These are phyloP conservation scores for Fusarium camptoceras DNA, from an alignment of 2,329 filamentous ascomycete species.

Conservation along the genomic window DNA sequence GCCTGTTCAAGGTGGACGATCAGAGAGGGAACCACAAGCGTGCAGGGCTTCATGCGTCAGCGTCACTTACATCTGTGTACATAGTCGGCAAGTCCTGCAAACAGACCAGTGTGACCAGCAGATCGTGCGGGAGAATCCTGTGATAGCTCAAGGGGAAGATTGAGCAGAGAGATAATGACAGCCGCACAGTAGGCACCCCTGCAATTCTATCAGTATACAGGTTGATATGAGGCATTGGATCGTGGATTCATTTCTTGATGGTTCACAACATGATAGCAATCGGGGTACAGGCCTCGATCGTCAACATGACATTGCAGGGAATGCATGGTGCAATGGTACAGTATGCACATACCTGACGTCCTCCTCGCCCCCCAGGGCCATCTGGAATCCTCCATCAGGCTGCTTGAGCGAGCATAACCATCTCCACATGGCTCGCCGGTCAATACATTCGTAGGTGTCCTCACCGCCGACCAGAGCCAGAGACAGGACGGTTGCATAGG, in stretches of 20 bases:
- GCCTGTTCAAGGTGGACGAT: conserved; percentile 60
- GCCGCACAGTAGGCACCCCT: conserved; percentile 94
- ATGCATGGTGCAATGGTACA: conserved; percentile 8
- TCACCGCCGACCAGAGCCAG: conserved; percentile 82
- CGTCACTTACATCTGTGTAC: conserved; percentile 77
- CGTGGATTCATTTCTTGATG: conserved; percentile 5
- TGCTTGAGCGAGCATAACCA: conserved; percentile 92
- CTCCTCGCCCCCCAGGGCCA: conserved; percentile 88
- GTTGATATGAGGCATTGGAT: not conserved
- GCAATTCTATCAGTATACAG: conserved; percentile 33
- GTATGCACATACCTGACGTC: conserved; percentile 78
- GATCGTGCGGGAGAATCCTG: conserved; percentile 75
- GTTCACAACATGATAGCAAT: conserved; percentile 15
- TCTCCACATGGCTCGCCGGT: conserved; percentile 88
- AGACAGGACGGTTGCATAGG: conserved; percentile 85
- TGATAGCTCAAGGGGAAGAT: conserved; percentile 83
- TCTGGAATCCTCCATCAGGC: conserved; percentile 86
- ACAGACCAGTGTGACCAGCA: conserved; percentile 72
- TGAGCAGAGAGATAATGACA: conserved; percentile 83
- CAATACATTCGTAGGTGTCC: conserved; percentile 78
- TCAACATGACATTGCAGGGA: conserved; percentile 10
- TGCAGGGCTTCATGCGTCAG: conserved; percentile 46
- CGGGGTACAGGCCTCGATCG: conserved; percentile 34
- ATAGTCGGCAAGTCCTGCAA: conserved; percentile 81
- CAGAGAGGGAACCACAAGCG: conserved; percentile 24